phyloP scores from a whole-genome alignment of 208 protist genomes.

The Leishmania martiniquensis region DNA sequence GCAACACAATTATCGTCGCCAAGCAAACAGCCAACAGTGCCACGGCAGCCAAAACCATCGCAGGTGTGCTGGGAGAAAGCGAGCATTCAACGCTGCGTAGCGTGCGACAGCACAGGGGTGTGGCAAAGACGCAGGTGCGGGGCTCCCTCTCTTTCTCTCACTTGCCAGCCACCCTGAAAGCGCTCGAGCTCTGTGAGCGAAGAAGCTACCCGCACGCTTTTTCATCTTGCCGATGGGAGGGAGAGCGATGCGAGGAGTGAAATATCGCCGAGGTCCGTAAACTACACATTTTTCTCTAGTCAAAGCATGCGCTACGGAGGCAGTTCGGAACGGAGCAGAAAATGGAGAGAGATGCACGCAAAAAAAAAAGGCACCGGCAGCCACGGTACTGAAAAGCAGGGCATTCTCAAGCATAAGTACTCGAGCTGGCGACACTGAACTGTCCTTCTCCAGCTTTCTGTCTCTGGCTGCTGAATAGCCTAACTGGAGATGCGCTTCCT shows the following conservation, averaged over 20 bases:
- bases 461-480: neutral
- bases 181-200: neutral
- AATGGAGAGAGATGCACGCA: neutral
- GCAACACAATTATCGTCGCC: neutral
- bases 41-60: neutral
- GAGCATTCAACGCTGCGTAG: neutral
- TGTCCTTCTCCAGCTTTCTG: neutral
- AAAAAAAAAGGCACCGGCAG: neutral
- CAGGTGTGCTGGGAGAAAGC: constrained; percentile 20
- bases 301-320: neutral
- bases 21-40: neutral
- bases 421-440: neutral
- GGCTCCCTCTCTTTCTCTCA: no score
- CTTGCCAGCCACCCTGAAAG: neutral
- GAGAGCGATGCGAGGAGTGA: neutral
- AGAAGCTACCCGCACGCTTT: neutral
- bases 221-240: neutral
- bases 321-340: neutral
- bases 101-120: neutral
- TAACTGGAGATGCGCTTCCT: neutral
- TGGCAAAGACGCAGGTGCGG: neutral
- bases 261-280: neutral
- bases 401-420: neutral
- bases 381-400: neutral
- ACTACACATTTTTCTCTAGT: neutral